A percentile compares a stretch with the other conserved stretches of the same genome.
These are phyloP conservation scores for Pyricularia grisea DNA, from an alignment of 2,329 filamentous ascomycete species.

Conservation along the genomic window DNA sequence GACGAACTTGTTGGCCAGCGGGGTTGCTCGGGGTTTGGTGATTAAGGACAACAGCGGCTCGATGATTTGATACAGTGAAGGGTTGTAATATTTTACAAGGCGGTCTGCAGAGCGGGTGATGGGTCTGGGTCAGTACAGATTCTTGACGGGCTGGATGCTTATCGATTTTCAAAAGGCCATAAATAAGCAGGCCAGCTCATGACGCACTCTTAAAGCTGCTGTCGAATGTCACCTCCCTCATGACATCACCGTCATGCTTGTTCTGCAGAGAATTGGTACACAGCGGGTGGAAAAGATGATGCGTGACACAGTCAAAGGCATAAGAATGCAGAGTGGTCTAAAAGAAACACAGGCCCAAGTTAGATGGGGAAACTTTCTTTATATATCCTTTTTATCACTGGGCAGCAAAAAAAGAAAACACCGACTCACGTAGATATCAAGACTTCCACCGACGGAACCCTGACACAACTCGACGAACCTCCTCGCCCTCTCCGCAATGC, in stretches of 20 bases:
- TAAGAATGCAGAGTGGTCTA: slow-evolving; percentile 48
- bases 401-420: not conserved
- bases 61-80: slow-evolving; percentile 37
- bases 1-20: slow-evolving; percentile 50
- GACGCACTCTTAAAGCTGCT: slow-evolving; percentile 55
- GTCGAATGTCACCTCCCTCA: slow-evolving; percentile 60
- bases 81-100: slow-evolving; percentile 48
- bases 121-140: not conserved
- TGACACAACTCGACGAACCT: slow-evolving; percentile 46
- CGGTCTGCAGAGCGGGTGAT: slow-evolving; percentile 33
- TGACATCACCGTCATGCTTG: slow-evolving; percentile 49
- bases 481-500: slow-evolving; percentile 46
- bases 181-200: not conserved
- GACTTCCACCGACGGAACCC: slow-evolving; percentile 29
- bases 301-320: slow-evolving; percentile 59
- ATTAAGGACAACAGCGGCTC: slow-evolving; percentile 33
- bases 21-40: slow-evolving; percentile 45
- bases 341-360: not conserved
- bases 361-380: not conserved
- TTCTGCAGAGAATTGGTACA: slow-evolving; percentile 51
- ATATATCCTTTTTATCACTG: too few species aligned
- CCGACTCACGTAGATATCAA: slow-evolving; percentile 52
- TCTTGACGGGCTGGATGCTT: not conserved
- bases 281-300: slow-evolving; percentile 60
- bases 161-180: not conserved